phyloP scores from a whole-genome alignment of 2,329 filamentous ascomycete species.

The Colletotrichum sp. region DNA sequence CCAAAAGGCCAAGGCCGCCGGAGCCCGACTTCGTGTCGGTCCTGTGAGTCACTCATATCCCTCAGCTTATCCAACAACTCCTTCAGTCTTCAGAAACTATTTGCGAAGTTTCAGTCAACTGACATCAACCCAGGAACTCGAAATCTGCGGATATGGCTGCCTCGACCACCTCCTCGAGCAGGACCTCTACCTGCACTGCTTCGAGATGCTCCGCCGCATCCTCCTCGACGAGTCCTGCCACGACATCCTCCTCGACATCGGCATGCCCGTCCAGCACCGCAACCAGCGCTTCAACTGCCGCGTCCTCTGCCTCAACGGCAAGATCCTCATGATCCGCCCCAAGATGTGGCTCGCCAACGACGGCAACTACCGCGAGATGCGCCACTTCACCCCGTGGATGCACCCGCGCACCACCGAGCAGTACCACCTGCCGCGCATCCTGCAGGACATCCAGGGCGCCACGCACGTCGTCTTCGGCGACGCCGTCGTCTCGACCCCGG shows the following conservation, averaged over 20 bases:
- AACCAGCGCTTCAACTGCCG: slow-evolving; percentile 42
- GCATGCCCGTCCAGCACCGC: slow-evolving; percentile 63
- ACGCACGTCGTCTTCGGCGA: slow-evolving; percentile 69
- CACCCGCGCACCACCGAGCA: slow-evolving; percentile 64
- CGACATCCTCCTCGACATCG: slow-evolving; percentile 70
- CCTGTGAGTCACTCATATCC: slow-evolving; percentile 39
- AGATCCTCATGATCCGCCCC: slow-evolving; percentile 74
- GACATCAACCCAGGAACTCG: slow-evolving; percentile 41
- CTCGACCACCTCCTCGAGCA: slow-evolving; percentile 39
- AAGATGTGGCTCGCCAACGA: slow-evolving; percentile 75
- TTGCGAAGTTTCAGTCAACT: not conserved
- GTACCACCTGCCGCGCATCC: slow-evolving; percentile 65
- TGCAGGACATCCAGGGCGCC: slow-evolving; percentile 55
- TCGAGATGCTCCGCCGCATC: slow-evolving; percentile 67
- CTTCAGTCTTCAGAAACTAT: not conserved
- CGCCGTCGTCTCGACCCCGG: slow-evolving; percentile 61
- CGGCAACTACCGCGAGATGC: slow-evolving; percentile 65
- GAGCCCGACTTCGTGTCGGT: slow-evolving; percentile 62
- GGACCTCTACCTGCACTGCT: slow-evolving; percentile 63
- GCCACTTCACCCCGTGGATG: slow-evolving; percentile 70
- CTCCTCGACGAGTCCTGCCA: slow-evolving; percentile 63
- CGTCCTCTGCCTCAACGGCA: slow-evolving; percentile 57
- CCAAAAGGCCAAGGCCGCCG: slow-evolving; percentile 35
- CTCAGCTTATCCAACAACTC: not conserved
- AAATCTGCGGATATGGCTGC: slow-evolving; percentile 54